A percentile compares a stretch with the other conserved stretches of the same genome.
phyloP scores from a whole-genome alignment of 768 basidiomycete species.

The Panaeolus cyanescens region DNA sequence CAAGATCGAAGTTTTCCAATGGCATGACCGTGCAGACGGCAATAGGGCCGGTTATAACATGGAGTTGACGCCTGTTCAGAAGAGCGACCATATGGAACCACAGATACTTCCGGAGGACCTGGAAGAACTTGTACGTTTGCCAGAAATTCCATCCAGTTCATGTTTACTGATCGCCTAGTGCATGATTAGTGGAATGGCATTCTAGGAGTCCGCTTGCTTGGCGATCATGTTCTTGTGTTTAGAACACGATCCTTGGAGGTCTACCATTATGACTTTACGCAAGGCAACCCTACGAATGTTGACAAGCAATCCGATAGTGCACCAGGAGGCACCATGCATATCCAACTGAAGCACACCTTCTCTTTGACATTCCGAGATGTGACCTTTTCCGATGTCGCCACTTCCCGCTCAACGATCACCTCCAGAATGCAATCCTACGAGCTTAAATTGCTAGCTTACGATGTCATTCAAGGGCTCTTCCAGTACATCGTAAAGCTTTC shows the following conservation, averaged over 20 bases:
- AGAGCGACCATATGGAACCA: slow-evolving; percentile 14
- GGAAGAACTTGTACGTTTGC: slow-evolving; percentile 35
- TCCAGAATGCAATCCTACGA: slow-evolving; percentile 10
- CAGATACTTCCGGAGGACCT: slow-evolving; percentile 19
- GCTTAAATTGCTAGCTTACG: slow-evolving; percentile 46
- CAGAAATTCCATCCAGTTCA: neutral
- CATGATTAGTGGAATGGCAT: slow-evolving; percentile 43
- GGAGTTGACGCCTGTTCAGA: slow-evolving; percentile 4
- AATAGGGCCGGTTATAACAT: slow-evolving; percentile 34
- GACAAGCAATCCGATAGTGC: neutral
- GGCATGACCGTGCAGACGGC: slow-evolving; percentile 17
- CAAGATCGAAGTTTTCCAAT: neutral
- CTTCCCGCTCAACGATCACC: slow-evolving; percentile 5
- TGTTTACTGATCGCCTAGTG: too few species aligned
- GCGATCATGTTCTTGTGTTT: slow-evolving; percentile 52
- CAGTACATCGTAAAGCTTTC: slow-evolving; percentile 39
- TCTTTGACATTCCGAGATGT: slow-evolving; percentile 44
- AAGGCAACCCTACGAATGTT: slow-evolving; percentile 9
- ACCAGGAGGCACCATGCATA: neutral
- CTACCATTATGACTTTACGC: slow-evolving; percentile 28
- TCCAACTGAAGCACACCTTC: slow-evolving; percentile 21
- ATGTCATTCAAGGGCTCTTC: slow-evolving; percentile 51
- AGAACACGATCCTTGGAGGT: slow-evolving; percentile 54
- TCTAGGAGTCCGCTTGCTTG: slow-evolving; percentile 45
- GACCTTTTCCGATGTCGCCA: slow-evolving; percentile 35